A percentile compares a stretch with the other conserved stretches of the same genome.
Evolutionary conservation across 2,329 filamentous ascomycete genomes (phyloP).

Genomic region (Pseudogymnoascus sp.): DNA sequence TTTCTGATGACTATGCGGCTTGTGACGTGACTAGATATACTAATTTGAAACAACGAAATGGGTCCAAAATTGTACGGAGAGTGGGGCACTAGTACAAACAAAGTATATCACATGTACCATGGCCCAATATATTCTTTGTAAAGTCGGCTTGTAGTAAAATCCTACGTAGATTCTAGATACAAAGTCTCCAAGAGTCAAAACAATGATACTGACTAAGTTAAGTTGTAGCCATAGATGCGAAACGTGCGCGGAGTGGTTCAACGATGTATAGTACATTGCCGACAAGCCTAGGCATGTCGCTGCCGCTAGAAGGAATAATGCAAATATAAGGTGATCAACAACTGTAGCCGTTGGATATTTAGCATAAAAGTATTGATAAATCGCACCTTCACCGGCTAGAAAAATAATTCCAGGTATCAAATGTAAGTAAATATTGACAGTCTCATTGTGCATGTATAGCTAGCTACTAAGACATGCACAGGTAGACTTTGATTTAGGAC

Average conservation of each 20-base stretch:
- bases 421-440: slow-evolving; percentile 39
- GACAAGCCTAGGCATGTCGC: slow-evolving; percentile 33
- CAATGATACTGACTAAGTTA: slow-evolving; percentile 34
- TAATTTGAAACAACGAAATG: too few relatives aligned
- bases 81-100: too few relatives aligned
- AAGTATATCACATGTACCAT: slow-evolving; percentile 25
- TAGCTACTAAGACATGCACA: slow-evolving; percentile 33
- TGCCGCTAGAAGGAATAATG: slow-evolving; percentile 33
- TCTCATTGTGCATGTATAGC: slow-evolving; percentile 38
- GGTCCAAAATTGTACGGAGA: too few relatives aligned
- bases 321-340: slow-evolving; percentile 33
- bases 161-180: slow-evolving; percentile 33
- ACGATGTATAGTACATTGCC: slow-evolving; percentile 34
- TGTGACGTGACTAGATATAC: too few relatives aligned
- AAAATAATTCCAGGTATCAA: slow-evolving; percentile 37
- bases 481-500: slow-evolving; percentile 34
- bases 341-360: slow-evolving; percentile 29
- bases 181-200: slow-evolving; percentile 34
- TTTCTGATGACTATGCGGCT: too few relatives aligned
- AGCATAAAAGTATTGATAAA: slow-evolving; percentile 24
- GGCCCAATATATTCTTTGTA: slow-evolving; percentile 30
- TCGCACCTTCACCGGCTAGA: slow-evolving; percentile 26
- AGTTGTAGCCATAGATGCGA: slow-evolving; percentile 32
- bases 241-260: slow-evolving; percentile 33
- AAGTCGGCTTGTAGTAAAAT: slow-evolving; percentile 32